Evolutionary conservation across 441 rosid genomes (phyloP).

Genomic region (Euphorbia schlechtendalii): DNA sequence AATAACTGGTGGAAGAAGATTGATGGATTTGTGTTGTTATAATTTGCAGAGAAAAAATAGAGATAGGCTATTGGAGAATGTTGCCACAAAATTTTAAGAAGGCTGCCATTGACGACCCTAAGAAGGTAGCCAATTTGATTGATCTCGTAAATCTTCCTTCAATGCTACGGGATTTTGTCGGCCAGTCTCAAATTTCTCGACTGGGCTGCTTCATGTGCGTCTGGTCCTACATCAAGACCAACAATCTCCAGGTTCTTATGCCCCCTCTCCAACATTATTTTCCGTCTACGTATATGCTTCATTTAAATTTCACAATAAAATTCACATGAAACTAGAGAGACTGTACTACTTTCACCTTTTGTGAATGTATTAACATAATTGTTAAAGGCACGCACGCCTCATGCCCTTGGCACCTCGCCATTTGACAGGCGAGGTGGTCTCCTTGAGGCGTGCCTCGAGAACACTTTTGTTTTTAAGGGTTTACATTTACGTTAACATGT

Average conservation of each 20-base stretch:
- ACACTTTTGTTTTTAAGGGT: no score
- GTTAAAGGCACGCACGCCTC: no score
- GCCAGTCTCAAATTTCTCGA: conserved; percentile 80
- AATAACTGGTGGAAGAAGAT: not conserved
- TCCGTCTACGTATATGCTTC: not conserved
- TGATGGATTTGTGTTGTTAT: not conserved
- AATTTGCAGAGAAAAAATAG: not conserved
- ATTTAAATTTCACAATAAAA: not conserved
- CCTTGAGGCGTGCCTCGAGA: no score
- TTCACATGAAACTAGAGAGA: not conserved
- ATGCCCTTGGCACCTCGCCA: no score
- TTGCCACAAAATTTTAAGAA: conserved; percentile 63
- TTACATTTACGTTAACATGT: no score
- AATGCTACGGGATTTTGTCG: conserved; percentile 64
- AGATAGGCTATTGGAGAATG: conserved; percentile 31
- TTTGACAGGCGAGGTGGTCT: no score
- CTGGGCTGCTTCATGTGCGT: conserved; percentile 80
- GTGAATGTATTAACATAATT: no score
- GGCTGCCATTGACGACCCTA: conserved; percentile 54
- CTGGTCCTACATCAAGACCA: conserved; percentile 81
- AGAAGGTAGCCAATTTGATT: conserved; percentile 69
- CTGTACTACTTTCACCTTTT: not conserved
- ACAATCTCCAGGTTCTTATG: conserved; percentile 62
- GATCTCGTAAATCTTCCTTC: conserved; percentile 85
- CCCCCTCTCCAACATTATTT: not conserved